Percentiles rank a stretch among this genome's conserved stretches.
phyloP scores from a whole-genome alignment of 1,139 yeast genomes.

The Blastobotrys apis region DNA sequence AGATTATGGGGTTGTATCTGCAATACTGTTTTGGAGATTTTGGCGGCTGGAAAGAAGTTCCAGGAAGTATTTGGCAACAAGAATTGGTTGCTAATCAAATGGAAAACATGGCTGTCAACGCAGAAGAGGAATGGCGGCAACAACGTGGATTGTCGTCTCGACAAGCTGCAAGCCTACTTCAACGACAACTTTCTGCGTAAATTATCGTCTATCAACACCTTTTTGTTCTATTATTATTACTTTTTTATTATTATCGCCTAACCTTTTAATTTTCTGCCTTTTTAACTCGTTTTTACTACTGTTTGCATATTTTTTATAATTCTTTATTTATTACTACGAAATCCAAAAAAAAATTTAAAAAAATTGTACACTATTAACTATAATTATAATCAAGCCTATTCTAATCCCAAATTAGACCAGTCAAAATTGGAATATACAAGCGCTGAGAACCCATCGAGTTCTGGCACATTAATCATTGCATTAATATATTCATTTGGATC shows the following conservation, averaged over 20 bases:
- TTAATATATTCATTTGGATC: slow-evolving; percentile 48
- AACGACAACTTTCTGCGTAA: neutral
- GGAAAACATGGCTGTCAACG: slow-evolving; percentile 10
- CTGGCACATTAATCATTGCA: slow-evolving; percentile 49
- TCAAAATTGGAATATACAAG: slow-evolving; percentile 84
- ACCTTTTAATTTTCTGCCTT: no score
- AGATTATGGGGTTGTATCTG: slow-evolving; percentile 14
- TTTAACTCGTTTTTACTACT: no score
- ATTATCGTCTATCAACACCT: neutral
- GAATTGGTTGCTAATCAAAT: slow-evolving; percentile 9
- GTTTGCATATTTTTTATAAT: no score
- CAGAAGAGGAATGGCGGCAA: slow-evolving; percentile 13
- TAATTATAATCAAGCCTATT: slow-evolving; percentile 6
- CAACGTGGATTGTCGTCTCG: slow-evolving; percentile 9
- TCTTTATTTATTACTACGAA: neutral
- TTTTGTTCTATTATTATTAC: neutral
- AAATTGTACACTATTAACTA: neutral
- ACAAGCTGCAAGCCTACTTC: slow-evolving; percentile 2
- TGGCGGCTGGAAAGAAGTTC: slow-evolving; percentile 13
- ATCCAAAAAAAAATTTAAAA: neutral
- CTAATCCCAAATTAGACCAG: slow-evolving; percentile 23
- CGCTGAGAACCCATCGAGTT: slow-evolving; percentile 83
- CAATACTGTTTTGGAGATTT: slow-evolving; percentile 15
- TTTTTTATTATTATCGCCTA: no score
- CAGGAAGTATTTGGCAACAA: slow-evolving; percentile 11